These are phyloP conservation scores for Populus pruinosa DNA, from an alignment of 345 rosid species.

Conservation along the genomic window DNA sequence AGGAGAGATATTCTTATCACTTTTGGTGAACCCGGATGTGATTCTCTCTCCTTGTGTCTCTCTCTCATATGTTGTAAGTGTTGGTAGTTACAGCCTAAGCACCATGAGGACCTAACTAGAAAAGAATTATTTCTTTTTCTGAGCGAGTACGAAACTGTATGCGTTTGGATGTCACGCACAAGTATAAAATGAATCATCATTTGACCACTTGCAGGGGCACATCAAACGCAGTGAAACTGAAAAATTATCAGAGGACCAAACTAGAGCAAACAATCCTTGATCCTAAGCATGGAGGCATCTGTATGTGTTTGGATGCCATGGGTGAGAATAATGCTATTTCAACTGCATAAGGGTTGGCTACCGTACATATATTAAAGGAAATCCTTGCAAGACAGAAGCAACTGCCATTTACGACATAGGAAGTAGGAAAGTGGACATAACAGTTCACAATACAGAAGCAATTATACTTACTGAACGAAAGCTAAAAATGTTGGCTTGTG, in stretches of 20 bases:
- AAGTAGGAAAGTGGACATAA: neutral
- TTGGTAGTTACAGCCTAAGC: neutral
- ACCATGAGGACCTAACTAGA: neutral
- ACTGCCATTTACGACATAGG: neutral
- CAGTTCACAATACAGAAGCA: neutral
- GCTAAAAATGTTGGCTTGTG: slow-evolving; percentile 64
- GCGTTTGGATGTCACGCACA: neutral
- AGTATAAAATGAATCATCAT: neutral
- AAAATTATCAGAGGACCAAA: neutral
- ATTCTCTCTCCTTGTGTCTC: too few species aligned
- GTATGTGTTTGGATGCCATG: neutral
- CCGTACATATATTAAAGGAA: neutral
- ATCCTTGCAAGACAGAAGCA: neutral
- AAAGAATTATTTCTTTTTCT: neutral
- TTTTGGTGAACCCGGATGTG: too few species aligned
- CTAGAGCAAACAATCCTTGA: neutral
- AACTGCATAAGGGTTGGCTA: neutral
- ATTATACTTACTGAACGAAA: slow-evolving; percentile 64
- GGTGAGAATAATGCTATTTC: neutral
- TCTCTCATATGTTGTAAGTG: too few species aligned
- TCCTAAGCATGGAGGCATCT: neutral
- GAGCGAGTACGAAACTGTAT: neutral
- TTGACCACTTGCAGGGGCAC: neutral
- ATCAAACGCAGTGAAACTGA: neutral
- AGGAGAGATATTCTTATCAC: too few species aligned